Base-by-base conservation (phyloP, 768 basidiomycete genomes). In the Rhodotorula sphaerocarpa region DNA sequence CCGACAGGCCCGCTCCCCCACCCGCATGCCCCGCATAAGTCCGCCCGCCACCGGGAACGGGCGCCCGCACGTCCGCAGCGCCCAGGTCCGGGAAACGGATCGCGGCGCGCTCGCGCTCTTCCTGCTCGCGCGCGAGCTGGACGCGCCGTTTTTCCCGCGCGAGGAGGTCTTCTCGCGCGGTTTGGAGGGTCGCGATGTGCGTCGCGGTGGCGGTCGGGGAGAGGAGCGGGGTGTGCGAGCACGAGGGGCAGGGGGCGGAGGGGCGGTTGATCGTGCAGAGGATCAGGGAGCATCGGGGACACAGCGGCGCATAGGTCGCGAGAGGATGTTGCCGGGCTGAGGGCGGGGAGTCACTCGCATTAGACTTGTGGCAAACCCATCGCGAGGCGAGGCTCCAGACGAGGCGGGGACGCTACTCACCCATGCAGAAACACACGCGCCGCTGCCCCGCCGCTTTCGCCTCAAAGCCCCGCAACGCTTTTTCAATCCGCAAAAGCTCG, bases 241-340 rank as follows among this genome's bases (percentile, higher is more conserved):
- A 67, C 6, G 66, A 67, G 18, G 66, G 66, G 51, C 66, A 67
- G 27, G 57, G 61, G 6, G 36, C 10, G 43, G 45, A 51, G 36
- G 66, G 66, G 20, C 34, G 7, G 50, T 67, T 67, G 54, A 67
- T 57, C 9, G 57, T 10, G 50, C 66, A 67, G 44, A 67, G 53
- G 45, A 63, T 41, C 42, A 67, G 61, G 25, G 52, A 42, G 61
- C 66, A 67, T 33, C n/a, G 23, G 21, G 57, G 60, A 41, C 66
- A 67, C 15, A 57, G 39, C 16, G 66, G 66, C 10, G 41, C 41
- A 50, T 46, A 62, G 14, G 44, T 15, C 2, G 61, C 59, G n/a
- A 67, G 48, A 0, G 61, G 39, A 41, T 67, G 66, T 23, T 48
- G 54, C 7, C 66, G 61, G 34, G 61, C 61, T 63, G 47, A 27